Evolutionary conservation across 116 monocot genomes (phyloP).

Genomic region (Iris pallida): DNA sequence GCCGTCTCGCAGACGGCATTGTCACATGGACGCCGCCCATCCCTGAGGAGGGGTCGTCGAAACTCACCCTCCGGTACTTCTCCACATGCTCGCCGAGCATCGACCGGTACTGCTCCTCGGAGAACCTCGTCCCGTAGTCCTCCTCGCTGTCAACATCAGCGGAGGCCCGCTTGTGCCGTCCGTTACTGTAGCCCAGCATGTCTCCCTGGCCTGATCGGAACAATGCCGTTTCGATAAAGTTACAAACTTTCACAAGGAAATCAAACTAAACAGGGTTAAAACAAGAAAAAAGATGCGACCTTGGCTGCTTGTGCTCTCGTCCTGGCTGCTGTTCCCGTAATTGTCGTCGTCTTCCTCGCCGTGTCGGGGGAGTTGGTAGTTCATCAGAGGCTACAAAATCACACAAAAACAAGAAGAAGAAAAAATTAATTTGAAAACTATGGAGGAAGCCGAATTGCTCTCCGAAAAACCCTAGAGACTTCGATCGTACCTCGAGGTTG

Average conservation of each 20-base stretch:
- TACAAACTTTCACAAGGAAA: background rate
- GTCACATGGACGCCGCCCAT: constrained; percentile 18
- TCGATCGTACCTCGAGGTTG: constrained; percentile 67
- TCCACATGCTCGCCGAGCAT: constrained; percentile 92
- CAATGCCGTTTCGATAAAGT: background rate
- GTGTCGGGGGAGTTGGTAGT: constrained; percentile 61
- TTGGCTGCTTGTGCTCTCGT: constrained; percentile 69
- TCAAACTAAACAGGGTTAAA: background rate
- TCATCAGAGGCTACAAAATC: constrained; percentile 73
- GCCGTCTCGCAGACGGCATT: constrained; percentile 23
- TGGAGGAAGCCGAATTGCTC: background rate
- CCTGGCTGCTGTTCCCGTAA: constrained; percentile 61
- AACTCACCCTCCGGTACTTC: constrained; percentile 51
- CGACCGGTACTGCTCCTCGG: constrained; percentile 79
- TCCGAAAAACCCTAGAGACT: background rate
- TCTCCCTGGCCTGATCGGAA: constrained; percentile 35
- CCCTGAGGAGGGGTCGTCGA: constrained; percentile 33
- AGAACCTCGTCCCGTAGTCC: constrained; percentile 43
- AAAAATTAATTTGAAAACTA: background rate
- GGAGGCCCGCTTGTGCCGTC: constrained; percentile 28
- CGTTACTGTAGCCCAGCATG: constrained; percentile 51
- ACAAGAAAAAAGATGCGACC: constrained; percentile 15
- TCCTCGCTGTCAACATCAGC: constrained; percentile 40
- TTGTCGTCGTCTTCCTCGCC: constrained; percentile 46
- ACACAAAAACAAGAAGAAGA: constrained; percentile 5